Base-by-base conservation (phyloP, 2,329 filamentous ascomycete species). In the Reticulascus tulasneorum region DNA sequence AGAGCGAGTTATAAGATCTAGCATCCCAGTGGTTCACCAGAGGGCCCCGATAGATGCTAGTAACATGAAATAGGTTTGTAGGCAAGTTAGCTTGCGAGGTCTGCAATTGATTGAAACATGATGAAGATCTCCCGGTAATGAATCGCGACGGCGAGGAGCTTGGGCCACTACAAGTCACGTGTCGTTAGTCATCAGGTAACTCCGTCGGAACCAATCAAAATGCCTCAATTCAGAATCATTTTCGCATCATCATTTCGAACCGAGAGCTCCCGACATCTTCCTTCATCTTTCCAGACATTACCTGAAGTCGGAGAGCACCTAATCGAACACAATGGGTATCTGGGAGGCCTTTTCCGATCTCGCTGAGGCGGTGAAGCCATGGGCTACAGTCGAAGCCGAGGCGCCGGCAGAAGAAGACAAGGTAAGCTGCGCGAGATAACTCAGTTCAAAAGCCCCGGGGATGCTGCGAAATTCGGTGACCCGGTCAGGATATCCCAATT, bases 391-490 rank as follows among this genome's bases (percentile, higher is more conserved):
- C 50, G 74, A 82, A 61, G 79, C 79, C 50, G 79, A 83, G 66
- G 77, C 78, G 73, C 69, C 79, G 72, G 67, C 80, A 71, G 67
- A 80, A 72, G 69, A 79, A 78, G 68, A 77, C 68, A 64, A 72
- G 71, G 70, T 73, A 66, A 54, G 63, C 26, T 42, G 40, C 43
- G 43, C 43, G 44, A 44, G 32, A 33, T 24, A 23, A 33, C 19
- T 15, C 17, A 23, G 11, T 16, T 32, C 29, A 22, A 32, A 32
- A 9, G 20, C 18, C 9, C 18, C 17, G 16, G 12, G 11, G n/a
- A 9, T 24, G 23, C 10, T 32, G 20, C 13, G 28, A 8, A 19
- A 29, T 20, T 10, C 29, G 20, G 21, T 17, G 34, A 17, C 10
- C 6, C 13, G 8, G 23, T 9, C 22, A 9, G 10, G 13, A 24